A percentile compares a stretch with the other conserved stretches of the same genome.
Evolutionary conservation across 768 basidiomycete species (phyloP).

Genomic region (Trametopsis cervina): DNA sequence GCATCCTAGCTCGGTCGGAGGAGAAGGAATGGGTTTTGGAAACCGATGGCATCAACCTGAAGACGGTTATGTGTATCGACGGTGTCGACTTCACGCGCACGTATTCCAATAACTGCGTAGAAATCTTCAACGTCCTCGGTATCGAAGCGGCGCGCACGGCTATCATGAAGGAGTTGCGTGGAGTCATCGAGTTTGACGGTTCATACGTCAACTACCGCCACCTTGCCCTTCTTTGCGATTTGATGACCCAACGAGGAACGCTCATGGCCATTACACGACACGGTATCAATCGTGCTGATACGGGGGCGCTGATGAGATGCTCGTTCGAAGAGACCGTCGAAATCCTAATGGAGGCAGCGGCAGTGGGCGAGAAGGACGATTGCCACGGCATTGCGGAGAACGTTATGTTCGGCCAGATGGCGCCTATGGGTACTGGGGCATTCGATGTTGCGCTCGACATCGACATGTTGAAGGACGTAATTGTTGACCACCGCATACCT

Average conservation of each 20-base stretch:
- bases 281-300: conserved; percentile 97
- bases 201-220: conserved; percentile 99
- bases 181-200: conserved; percentile 98
- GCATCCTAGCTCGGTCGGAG: conserved; percentile 43
- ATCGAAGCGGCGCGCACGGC: conserved; percentile 96
- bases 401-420: conserved; percentile 98
- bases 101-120: conserved; percentile 95
- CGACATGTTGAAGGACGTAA: conserved; percentile 97
- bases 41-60: conserved; percentile 94
- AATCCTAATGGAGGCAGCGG: conserved; percentile 97
- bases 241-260: conserved; percentile 94
- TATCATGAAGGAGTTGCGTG: conserved; percentile 88
- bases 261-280: conserved; percentile 99
- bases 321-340: conserved; percentile 99
- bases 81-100: conserved; percentile 92
- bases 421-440: conserved; percentile 98
- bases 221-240: conserved; percentile 90
- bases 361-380: conserved; percentile 96
- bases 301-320: conserved; percentile 97
- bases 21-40: conserved; percentile 95
- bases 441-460: conserved; percentile 96
- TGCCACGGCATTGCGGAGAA: conserved; percentile 99
- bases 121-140: conserved; percentile 90
- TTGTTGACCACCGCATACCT: conserved; percentile 91
- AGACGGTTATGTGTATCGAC: conserved; percentile 90